Evolutionary conservation across 805 yeast species (phyloP).

Genomic region (Ogataea pignaliae): DNA sequence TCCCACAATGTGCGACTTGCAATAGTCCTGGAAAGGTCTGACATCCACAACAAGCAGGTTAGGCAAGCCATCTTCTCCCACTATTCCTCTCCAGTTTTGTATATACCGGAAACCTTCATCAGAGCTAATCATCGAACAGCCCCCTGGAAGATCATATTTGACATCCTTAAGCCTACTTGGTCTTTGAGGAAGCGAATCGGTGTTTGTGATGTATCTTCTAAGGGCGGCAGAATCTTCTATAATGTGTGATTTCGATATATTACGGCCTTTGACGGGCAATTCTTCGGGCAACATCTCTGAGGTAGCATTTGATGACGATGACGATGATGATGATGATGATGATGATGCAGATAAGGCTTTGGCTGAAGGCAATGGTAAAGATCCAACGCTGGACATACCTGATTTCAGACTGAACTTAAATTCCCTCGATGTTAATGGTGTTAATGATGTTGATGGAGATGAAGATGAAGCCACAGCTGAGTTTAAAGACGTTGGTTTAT

Average conservation of each 20-base stretch:
- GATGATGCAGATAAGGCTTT: background rate
- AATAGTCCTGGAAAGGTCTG: conserved; percentile 74
- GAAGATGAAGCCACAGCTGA: background rate
- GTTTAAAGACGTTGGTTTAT: background rate
- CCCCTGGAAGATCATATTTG: conserved; percentile 19
- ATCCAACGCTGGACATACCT: conserved; percentile 1
- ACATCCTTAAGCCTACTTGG: conserved; percentile 19
- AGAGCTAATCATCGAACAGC: conserved; percentile 16
- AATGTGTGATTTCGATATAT: background rate
- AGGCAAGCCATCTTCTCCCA: conserved; percentile 23
- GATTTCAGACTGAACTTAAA: conserved; percentile 6
- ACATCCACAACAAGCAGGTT: conserved; percentile 61
- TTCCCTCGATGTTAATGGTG: conserved; percentile 1
- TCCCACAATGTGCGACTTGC: conserved; percentile 49
- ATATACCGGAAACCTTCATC: conserved; percentile 16
- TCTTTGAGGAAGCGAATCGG: conserved; percentile 13
- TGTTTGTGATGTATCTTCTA: conserved; percentile 12
- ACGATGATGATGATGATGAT: background rate
- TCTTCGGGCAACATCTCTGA: background rate
- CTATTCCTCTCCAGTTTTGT: conserved; percentile 13
- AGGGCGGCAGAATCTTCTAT: conserved; percentile 6
- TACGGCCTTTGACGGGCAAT: too few species aligned
- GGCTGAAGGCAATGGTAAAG: background rate
- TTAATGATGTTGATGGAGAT: background rate
- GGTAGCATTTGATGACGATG: background rate